A percentile compares a stretch with the other conserved stretches of the same genome.
These are phyloP conservation scores for Zalaria obscura DNA, from an alignment of 2,329 filamentous ascomycete species.

Conservation along the genomic window DNA sequence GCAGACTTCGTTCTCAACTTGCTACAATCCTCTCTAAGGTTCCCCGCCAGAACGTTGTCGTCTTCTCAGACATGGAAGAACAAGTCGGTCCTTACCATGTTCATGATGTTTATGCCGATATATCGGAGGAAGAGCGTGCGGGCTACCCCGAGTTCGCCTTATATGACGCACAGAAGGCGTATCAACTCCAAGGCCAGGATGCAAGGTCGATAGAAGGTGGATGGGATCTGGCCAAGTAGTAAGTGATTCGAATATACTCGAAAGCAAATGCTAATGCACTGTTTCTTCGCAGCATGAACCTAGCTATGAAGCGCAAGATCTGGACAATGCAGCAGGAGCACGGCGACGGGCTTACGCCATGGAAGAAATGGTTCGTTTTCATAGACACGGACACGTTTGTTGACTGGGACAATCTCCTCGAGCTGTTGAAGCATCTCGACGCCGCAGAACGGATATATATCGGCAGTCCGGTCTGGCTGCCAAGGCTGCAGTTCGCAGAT, in stretches of 20 bases:
- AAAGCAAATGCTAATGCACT: no score
- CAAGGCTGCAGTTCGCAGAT: constrained; percentile 7
- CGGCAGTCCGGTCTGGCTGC: constrained; percentile 12
- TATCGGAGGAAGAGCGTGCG: constrained; percentile 12
- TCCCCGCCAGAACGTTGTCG: constrained; percentile 29
- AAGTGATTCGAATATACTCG: no score
- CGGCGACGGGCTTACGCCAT: constrained; percentile 12
- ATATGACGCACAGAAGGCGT: constrained; percentile 10
- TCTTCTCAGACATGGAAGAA: constrained; percentile 46
- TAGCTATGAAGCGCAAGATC: no score
- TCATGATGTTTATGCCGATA: constrained; percentile 35
- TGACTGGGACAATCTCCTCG: constrained; percentile 25
- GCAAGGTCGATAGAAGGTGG: constrained; percentile 14
- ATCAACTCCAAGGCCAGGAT: constrained; percentile 8
- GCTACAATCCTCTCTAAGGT: constrained; percentile 29
- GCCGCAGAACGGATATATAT: constrained; percentile 28
- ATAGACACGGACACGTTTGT: constrained; percentile 36
- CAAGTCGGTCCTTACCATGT: constrained; percentile 35
- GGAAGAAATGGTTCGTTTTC: constrained; percentile 36
- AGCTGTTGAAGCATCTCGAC: constrained; percentile 32
- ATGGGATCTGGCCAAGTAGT: constrained; percentile 21
- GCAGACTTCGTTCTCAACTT: constrained; percentile 42
- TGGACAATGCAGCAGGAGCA: no score
- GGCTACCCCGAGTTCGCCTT: constrained; percentile 11
- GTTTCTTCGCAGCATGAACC: no score